These are phyloP conservation scores for Phlebopus sp. DNA, from an alignment of 1,284 basidiomycete species.

Conservation along the genomic window DNA sequence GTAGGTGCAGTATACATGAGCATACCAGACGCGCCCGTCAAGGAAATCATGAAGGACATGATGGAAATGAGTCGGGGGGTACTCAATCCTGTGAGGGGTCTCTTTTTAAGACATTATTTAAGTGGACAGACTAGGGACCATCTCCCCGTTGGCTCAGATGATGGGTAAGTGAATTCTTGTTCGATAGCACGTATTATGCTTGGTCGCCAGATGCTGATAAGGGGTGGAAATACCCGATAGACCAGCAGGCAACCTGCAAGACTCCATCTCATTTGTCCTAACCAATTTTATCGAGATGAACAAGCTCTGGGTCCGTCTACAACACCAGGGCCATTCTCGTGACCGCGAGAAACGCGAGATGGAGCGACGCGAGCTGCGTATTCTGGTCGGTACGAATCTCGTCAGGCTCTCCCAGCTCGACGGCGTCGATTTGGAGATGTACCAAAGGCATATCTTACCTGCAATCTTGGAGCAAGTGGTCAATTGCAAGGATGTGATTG, in stretches of 20 bases:
- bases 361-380: slow-evolving; percentile 89
- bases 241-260: slow-evolving; percentile 83
- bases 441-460: slow-evolving; percentile 80
- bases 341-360: slow-evolving; percentile 94
- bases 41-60: slow-evolving; percentile 99
- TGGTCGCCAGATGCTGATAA: slow-evolving; percentile 2
- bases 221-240: slow-evolving; percentile 39
- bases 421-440: slow-evolving; percentile 90
- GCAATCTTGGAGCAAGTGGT: slow-evolving; percentile 93
- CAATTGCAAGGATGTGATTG: slow-evolving; percentile 95
- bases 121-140: slow-evolving; percentile 93
- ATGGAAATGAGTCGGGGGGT: slow-evolving; percentile 98
- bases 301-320: slow-evolving; percentile 95
- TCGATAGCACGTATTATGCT: background rate
- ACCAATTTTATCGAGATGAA: slow-evolving; percentile 99
- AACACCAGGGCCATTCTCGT: slow-evolving; percentile 93
- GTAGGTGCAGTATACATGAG: slow-evolving; percentile 98
- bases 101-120: slow-evolving; percentile 92
- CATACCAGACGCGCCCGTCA: slow-evolving; percentile 89
- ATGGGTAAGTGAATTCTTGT: slow-evolving; percentile 58
- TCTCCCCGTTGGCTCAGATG: slow-evolving; percentile 80
- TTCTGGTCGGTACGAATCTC: slow-evolving; percentile 93
- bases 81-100: slow-evolving; percentile 87
- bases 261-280: slow-evolving; percentile 90
- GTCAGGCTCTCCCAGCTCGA: slow-evolving; percentile 91